Evolutionary conservation across 495 filamentous ascomycete species (phyloP), one percentile per base, ranked within the genome.

Genomic region (Xylaria flabelliformis): DNA sequence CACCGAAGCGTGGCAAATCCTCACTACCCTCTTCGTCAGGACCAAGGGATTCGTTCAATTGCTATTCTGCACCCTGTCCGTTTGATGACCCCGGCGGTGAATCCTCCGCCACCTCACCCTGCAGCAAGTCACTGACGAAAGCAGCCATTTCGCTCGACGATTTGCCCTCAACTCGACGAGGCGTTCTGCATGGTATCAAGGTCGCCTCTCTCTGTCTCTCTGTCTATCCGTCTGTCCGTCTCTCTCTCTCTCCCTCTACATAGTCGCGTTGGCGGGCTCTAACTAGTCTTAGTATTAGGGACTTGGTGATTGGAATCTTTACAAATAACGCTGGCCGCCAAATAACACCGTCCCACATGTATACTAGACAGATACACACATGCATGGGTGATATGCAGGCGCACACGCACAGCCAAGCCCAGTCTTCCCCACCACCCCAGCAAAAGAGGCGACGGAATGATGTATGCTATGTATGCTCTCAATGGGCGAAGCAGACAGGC

Each of bases 31-130:
- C 21, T n/a, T 29, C 24, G 41, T 41, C 67, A 19, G 61, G 26
- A 48, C 29, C 29, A 59, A 58, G 17, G 17, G 17, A 58, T 19
- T 34, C 34, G 32, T 50, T 36, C 67, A 39, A 62, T 61, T 29
- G 50, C 42, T 39, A 39, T 42, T 15, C 19, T 32, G 64, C 32
- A 39, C 42, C 26, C 39, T 59, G 41, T 59, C 55, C 32, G 70
- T 61, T 67, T 72, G 70, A 62, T 61, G 61, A 39, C 50, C 69
- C 64, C 46, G 70, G 70, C 70, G 70, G 70, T 72, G 70, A 72
- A 67, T 72, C 70, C 70, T 72, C 53, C 70, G 70, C 70, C 70
- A 72, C 70, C 39, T 72, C 70, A 72, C 63, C 70, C 70, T 72
- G 70, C 70, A 72, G 70, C 58, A 55, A 67, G 61, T 59, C 62